Conservation (phyloP, 495 filamentous ascomycete species). For the Penicillium soppii region DNA sequence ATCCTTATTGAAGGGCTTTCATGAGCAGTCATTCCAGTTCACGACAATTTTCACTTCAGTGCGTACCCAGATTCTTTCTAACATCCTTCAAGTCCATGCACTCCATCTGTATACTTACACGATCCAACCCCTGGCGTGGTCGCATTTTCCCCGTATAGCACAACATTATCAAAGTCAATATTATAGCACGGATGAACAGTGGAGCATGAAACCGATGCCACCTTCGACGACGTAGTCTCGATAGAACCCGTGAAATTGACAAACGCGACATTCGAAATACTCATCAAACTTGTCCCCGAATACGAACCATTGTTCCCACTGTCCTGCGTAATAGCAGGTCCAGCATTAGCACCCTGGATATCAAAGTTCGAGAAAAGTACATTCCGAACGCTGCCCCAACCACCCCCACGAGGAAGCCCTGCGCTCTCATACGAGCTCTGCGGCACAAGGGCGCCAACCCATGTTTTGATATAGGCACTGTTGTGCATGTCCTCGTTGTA, state of each 20-base stretch:
- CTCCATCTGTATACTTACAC: constrained; percentile 44
- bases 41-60: neutral
- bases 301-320: constrained; percentile 53
- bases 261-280: constrained; percentile 49
- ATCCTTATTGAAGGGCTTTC: no score
- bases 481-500: constrained; percentile 51
- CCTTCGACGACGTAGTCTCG: constrained; percentile 17
- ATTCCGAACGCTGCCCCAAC: constrained; percentile 53
- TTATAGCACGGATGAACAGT: constrained; percentile 48
- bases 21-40: neutral
- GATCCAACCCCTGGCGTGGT: constrained; percentile 32
- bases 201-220: constrained; percentile 46
- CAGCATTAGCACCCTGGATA: constrained; percentile 41
- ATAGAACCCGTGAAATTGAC: constrained; percentile 55
- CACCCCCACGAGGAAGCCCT: constrained; percentile 46
- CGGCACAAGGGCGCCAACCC: constrained; percentile 48
- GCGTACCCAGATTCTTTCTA: no score
- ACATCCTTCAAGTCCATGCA: constrained; percentile 32
- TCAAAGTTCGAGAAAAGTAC: constrained; percentile 55
- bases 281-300: constrained; percentile 49
- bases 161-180: constrained; percentile 45
- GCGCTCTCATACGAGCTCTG: constrained; percentile 49
- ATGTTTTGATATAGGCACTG: constrained; percentile 58
- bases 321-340: constrained; percentile 46
- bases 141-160: constrained; percentile 32